These are phyloP conservation scores for Diaporthe velutina DNA, from an alignment of 2,329 filamentous ascomycete genomes.

Conservation along the genomic window DNA sequence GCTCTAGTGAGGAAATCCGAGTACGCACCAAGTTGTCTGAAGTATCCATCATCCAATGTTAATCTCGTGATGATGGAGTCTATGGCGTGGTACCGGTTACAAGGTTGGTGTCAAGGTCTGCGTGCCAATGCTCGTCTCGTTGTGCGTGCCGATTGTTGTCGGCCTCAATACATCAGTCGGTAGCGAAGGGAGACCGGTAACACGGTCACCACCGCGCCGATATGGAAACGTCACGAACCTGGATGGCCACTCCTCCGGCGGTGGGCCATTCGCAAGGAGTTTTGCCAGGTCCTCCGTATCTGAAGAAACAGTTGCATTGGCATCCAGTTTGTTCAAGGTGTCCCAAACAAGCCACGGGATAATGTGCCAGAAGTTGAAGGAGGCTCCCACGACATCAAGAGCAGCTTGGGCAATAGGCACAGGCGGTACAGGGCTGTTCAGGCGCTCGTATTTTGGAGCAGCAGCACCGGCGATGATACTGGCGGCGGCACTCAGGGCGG, in stretches of 20 bases:
- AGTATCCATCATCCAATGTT: not conserved
- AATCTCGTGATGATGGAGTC: not conserved
- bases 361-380: slow-evolving; percentile 2
- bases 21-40: not conserved
- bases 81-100: not conserved
- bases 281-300: not conserved
- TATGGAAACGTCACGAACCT: slow-evolving; percentile 1
- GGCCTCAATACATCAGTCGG: not conserved
- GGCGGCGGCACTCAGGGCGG: not conserved
- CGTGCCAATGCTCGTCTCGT: no score
- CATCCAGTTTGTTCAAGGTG: not conserved
- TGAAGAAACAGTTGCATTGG: not conserved
- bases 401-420: not conserved
- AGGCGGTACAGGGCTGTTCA: not conserved
- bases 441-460: not conserved
- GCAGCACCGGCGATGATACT: not conserved
- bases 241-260: not conserved
- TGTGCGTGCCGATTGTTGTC: not conserved
- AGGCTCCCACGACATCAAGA: not conserved
- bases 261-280: not conserved
- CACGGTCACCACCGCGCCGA: not conserved
- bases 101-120: not conserved
- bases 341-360: not conserved
- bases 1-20: not conserved
- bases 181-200: not conserved